Evolutionary conservation across 805 yeast species (phyloP).

Genomic region (Yamadazyma nakazawae): DNA sequence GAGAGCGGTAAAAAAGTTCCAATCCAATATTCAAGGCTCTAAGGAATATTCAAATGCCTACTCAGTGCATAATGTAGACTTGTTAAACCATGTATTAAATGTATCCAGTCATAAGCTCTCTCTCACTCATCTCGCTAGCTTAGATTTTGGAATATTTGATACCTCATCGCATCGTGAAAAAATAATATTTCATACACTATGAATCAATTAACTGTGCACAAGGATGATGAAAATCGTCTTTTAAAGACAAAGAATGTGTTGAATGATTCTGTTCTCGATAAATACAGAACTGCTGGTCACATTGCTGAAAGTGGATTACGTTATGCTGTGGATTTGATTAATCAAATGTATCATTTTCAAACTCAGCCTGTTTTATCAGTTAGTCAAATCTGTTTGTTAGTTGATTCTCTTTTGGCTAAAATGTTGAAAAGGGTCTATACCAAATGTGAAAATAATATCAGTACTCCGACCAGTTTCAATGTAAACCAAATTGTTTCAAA

Average conservation of each 20-base stretch:
- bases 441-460: slow-evolving; percentile 82
- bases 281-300: slow-evolving; percentile 87
- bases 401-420: slow-evolving; percentile 69
- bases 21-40: too few relatives aligned
- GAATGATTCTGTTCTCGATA: slow-evolving; percentile 60
- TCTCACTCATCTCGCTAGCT: neutral
- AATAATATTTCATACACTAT: slow-evolving; percentile 3
- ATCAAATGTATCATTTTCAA: slow-evolving; percentile 66
- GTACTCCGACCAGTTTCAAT: slow-evolving; percentile 87
- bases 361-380: slow-evolving; percentile 41
- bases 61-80: too few relatives aligned
- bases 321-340: slow-evolving; percentile 63
- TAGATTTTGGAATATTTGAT: neutral
- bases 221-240: slow-evolving; percentile 69
- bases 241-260: slow-evolving; percentile 71
- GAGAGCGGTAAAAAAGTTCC: too few relatives aligned
- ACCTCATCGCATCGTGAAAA: slow-evolving; percentile 8
- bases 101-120: too few relatives aligned
- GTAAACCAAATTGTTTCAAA: slow-evolving; percentile 75
- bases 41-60: too few relatives aligned
- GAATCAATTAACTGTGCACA: slow-evolving; percentile 65
- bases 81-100: too few relatives aligned
- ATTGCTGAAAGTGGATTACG: slow-evolving; percentile 78
- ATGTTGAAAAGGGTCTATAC: slow-evolving; percentile 60
- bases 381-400: slow-evolving; percentile 74